These are phyloP conservation scores for Monilinia aucupariae DNA, from an alignment of 2,329 filamentous ascomycete species.

Conservation along the genomic window DNA sequence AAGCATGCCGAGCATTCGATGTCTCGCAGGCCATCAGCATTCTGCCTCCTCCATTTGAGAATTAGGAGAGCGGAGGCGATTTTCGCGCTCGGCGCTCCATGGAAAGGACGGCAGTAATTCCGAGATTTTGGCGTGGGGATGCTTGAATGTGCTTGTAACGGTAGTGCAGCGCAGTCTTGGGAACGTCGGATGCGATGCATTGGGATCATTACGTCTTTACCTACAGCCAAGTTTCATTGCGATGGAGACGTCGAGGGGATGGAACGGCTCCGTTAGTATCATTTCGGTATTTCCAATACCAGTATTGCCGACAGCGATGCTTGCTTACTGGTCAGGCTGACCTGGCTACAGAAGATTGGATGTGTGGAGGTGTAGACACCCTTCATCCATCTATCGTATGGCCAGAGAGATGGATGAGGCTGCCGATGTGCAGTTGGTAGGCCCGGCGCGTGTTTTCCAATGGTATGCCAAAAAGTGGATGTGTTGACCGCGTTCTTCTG, in stretches of 20 bases:
- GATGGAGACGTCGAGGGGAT: constrained; percentile 7
- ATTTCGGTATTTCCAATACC: constrained; percentile 7
- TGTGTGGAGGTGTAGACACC: constrained; percentile 7
- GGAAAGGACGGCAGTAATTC: background rate
- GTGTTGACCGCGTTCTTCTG: constrained; percentile 10
- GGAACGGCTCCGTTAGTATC: background rate
- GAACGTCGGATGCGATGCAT: background rate
- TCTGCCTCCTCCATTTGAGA: no score
- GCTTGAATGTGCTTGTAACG: constrained; percentile 3
- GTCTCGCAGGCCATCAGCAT: background rate
- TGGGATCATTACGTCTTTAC: constrained; percentile 1
- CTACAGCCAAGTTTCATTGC: background rate
- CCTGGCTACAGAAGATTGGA: background rate
- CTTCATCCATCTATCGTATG: no score
- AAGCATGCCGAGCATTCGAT: constrained; percentile 1
- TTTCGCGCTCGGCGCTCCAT: background rate
- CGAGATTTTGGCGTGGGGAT: constrained; percentile 1
- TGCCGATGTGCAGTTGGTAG: background rate
- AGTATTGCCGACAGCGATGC: constrained; percentile 2
- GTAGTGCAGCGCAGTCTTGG: background rate
- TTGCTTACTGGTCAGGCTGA: constrained; percentile 3
- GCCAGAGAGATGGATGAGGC: constrained; percentile 9
- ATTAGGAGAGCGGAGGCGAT: background rate
- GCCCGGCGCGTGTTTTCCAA: background rate
- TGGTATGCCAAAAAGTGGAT: constrained; percentile 7